These are phyloP conservation scores for Hanseniaspora sp. DNA, from an alignment of 1,139 yeast species.

Conservation along the genomic window DNA sequence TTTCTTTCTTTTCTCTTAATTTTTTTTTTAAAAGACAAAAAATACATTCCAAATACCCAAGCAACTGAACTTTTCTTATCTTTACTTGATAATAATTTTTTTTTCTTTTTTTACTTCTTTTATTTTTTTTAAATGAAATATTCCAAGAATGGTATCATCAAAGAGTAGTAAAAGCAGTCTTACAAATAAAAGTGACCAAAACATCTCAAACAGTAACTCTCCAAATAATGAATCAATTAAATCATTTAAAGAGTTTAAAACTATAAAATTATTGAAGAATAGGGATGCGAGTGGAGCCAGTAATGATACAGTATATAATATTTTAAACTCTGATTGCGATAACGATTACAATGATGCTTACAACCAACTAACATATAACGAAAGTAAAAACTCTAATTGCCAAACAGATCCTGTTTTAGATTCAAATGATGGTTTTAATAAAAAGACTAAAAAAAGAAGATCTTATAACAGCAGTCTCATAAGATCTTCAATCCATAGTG, in stretches of 20 bases:
- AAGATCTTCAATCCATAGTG: conserved; percentile 16
- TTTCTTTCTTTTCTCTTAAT: too few relatives aligned
- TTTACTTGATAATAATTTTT: too few relatives aligned
- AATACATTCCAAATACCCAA: too few relatives aligned
- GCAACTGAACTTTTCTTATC: too few relatives aligned
- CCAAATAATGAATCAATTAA: conserved; percentile 14
- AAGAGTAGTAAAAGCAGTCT: conserved; percentile 12
- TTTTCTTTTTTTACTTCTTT: too few relatives aligned
- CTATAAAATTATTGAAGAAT: conserved; percentile 2
- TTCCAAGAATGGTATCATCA: conserved; percentile 16
- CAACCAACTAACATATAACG: conserved; percentile 16
- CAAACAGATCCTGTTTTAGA: conserved; percentile 18
- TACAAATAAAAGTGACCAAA: not conserved
- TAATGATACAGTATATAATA: not conserved
- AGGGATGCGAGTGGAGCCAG: not conserved
- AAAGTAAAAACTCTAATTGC: conserved; percentile 19
- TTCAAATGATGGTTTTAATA: conserved; percentile 16
- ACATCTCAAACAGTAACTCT: not conserved
- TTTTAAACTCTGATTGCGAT: not conserved
- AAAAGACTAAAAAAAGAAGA: conserved; percentile 21
- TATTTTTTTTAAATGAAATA: too few relatives aligned
- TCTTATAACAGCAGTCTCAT: conserved; percentile 14
- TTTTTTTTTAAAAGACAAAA: too few relatives aligned
- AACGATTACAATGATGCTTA: conserved; percentile 1
- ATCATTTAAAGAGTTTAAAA: conserved; percentile 10